Evolutionary conservation across 257 asterid genomes (phyloP), one percentile per base, ranked within the genome.

Genomic region (Solanum neorickii): DNA sequence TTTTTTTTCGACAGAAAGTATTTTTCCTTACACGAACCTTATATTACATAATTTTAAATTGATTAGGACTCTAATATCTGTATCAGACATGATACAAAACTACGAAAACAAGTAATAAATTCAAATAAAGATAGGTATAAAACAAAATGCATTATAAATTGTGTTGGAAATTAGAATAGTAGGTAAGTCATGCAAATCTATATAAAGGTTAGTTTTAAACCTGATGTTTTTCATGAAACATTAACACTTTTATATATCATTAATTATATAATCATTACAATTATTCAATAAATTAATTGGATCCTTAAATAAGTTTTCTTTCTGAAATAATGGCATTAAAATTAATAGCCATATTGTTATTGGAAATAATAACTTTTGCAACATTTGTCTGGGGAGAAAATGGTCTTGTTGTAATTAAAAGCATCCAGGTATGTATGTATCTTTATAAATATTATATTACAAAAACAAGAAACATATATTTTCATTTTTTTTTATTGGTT

Each of bases 131-230:
- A 42, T 77, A 25, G 14, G 13, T 3, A 2, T 3, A 78, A 7
- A 78, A 77, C 14, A 14, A 16, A 77, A 44, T 77, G 65, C 41
- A 78, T 8, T 44, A 5, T 44, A 78, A 46, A 46, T 78, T 39
- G 41, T 78, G 39, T 25, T 46, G 9, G n/a, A 46, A 78, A 44
- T 78, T 78, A 25, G 29, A 80, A 6, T 47, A 68, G 85, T 80
- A 91, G 92, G 96, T 93, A 89, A 88, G 90, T 92, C 94, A 91
- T 87, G 90, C 92, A 80, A 88, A 87, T 66, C 15, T 29, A 12
- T 69, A 41, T 39, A 21, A 35, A 69, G 37, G 15, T 41, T 46
- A 84, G 60, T 84, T 85, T 31, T 73, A 62, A 42, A 37, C 87
- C 29, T 69, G 7, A 23, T 31, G 37, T 35, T 68, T 21, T 20